Evolutionary conservation across 2,329 filamentous ascomycete genomes (phyloP), one percentile per base, ranked within the genome.

Genomic region (Sclerotinia nivalis): DNA sequence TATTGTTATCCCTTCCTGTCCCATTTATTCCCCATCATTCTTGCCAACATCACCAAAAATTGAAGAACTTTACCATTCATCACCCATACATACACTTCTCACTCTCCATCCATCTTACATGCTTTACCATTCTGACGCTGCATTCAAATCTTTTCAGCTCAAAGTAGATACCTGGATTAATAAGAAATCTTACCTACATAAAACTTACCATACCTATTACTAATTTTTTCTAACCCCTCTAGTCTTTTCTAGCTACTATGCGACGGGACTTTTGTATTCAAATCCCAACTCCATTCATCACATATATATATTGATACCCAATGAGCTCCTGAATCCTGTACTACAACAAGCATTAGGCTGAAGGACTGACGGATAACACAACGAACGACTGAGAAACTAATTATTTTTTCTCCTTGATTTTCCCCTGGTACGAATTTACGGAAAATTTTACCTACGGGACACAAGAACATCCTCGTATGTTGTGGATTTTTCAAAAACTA

Each of bases 231-330:
- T 10, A 40, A 20, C 31, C n/a, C 25, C 60, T 31, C 47, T 52
- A 54, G 31, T 52, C 47, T 52, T 52, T 52, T 28, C 61, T 43
- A 40, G 49, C 61, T 54, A 40, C 55, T 47, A 45, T 62, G 56
- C 58, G 47, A 62, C 47, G 55, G 45, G 47, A 52, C 13, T 68
- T 61, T 34, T 34, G 34, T 50, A 54, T 68, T 68, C 66, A 45
- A 37, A 62, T 62, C 66, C 66, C 55, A 62, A 68, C 52, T 68
- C 66, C 55, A 68, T 56, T 62, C 52, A 61, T 62, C 66, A 68
- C 66, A 61, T 50, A 68, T 68, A 50, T 37, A 47, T 13, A 68
- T 68, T 68, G 66, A 68, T 68, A 68, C 66, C 66, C 66, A 68
- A 68, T 52, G 58, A 50, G 66, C 31, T 61, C 47, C 66, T 61